phyloP scores from a whole-genome alignment of 2,329 filamentous ascomycete genomes.

The Aspergillus luchuensis region DNA sequence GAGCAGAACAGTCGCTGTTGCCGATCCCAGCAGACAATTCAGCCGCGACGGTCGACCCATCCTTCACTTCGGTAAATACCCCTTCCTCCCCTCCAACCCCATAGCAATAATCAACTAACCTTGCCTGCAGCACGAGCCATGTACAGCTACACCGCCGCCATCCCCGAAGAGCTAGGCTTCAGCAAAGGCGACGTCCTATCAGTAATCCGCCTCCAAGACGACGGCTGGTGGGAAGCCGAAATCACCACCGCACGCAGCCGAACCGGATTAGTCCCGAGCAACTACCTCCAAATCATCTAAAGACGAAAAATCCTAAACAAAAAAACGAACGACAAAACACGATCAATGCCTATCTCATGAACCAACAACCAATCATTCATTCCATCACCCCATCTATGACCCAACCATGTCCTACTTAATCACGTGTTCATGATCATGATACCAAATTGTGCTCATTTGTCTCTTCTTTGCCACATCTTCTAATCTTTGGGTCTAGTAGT shows the following conservation, averaged over 20 bases:
- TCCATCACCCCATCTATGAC: slow-evolving; percentile 14
- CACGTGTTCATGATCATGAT: slow-evolving; percentile 27
- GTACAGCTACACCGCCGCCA: slow-evolving; percentile 92
- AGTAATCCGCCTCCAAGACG: slow-evolving; percentile 87
- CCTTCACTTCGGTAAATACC: slow-evolving; percentile 84
- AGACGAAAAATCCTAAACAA: background rate
- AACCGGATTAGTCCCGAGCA: slow-evolving; percentile 65
- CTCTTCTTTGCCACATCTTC: background rate
- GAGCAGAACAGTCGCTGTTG: slow-evolving; percentile 86
- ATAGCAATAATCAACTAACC: slow-evolving; percentile 5
- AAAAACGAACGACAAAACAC: background rate
- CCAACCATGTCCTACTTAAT: slow-evolving; percentile 11
- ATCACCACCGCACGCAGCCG: slow-evolving; percentile 61
- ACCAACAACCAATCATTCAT: slow-evolving; percentile 10
- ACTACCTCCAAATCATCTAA: slow-evolving; percentile 64
- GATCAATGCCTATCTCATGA: slow-evolving; percentile 26
- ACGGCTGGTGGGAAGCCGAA: slow-evolving; percentile 99
- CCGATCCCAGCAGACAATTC: slow-evolving; percentile 67
- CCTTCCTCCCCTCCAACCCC: background rate
- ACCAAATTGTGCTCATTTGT: slow-evolving; percentile 17
- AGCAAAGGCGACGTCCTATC: slow-evolving; percentile 89
- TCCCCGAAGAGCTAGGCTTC: slow-evolving; percentile 92
- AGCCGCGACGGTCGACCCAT: slow-evolving; percentile 85
- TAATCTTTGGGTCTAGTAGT: too few species aligned
- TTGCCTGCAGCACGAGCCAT: slow-evolving; percentile 73